Conservation (phyloP, 148 eudicot genomes). For the Limonium bicolor region DNA sequence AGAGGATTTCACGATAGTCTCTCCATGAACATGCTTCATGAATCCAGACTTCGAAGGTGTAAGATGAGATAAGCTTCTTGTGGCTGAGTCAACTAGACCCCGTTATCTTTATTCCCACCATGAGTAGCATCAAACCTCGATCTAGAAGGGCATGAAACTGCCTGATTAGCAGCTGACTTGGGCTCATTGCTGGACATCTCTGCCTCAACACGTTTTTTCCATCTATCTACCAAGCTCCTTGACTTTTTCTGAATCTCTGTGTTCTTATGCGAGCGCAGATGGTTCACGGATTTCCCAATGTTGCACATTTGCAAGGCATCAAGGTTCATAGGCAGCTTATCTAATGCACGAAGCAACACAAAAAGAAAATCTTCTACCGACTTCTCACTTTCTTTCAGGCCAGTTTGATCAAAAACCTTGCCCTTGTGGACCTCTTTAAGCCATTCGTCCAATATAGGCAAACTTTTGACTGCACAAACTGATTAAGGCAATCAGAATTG, state of each 20-base stretch:
- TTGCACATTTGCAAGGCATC: constrained; percentile 60
- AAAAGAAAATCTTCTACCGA: constrained; percentile 70
- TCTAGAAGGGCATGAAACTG: constrained; percentile 40
- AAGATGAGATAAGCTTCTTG: constrained; percentile 22
- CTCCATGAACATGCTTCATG: constrained; percentile 30
- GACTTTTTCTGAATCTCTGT: constrained; percentile 85
- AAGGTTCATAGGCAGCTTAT: constrained; percentile 78
- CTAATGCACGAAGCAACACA: constrained; percentile 73
- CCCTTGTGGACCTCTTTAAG: constrained; percentile 76
- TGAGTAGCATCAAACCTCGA: constrained; percentile 40
- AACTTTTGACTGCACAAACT: constrained; percentile 69
- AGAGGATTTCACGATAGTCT: constrained; percentile 27
- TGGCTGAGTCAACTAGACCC: constrained; percentile 32
- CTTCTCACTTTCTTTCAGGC: constrained; percentile 49
- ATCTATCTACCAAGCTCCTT: constrained; percentile 65
- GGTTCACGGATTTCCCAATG: constrained; percentile 82
- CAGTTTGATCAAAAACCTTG: constrained; percentile 35
- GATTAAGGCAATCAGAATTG: constrained; percentile 50
- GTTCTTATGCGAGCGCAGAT: constrained; percentile 50
- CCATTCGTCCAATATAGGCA: constrained; percentile 73
- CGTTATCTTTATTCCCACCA: constrained; percentile 16
- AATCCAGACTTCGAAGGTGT: constrained; percentile 29
- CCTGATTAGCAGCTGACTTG: constrained; percentile 41
- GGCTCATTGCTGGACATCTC: constrained; percentile 62
- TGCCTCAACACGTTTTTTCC: constrained; percentile 91